phyloP scores from a whole-genome alignment of 148 eudicot genomes.

The Fallopia convolvulus region DNA sequence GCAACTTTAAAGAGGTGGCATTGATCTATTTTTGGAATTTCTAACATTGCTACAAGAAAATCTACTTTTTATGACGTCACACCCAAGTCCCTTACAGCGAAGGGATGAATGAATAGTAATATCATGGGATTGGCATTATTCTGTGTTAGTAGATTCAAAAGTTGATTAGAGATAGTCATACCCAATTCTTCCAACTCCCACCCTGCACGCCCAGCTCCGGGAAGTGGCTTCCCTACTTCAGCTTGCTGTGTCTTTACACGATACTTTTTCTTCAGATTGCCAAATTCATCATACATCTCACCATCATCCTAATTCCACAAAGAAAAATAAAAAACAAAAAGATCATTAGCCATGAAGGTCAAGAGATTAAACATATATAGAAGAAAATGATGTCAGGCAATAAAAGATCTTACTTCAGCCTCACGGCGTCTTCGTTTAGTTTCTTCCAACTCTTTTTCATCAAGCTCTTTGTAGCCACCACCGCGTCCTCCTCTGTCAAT shows the following conservation, averaged over 20 bases:
- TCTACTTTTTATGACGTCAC: background rate
- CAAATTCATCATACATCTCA: constrained; percentile 97
- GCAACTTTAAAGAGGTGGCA: background rate
- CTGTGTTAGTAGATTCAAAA: background rate
- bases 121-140: background rate
- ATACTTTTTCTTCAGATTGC: constrained; percentile 87
- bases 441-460: constrained; percentile 93
- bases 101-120: background rate
- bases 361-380: background rate
- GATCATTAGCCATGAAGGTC: background rate
- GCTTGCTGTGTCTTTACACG: constrained; percentile 71
- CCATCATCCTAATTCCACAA: constrained; percentile 69
- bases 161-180: constrained; percentile 16
- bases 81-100: background rate
- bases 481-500: constrained; percentile 86
- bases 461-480: constrained; percentile 98
- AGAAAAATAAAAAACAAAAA: background rate
- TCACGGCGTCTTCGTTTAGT: constrained; percentile 78
- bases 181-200: constrained; percentile 96
- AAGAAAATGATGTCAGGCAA: background rate
- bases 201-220: constrained; percentile 92
- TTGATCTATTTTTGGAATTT: background rate
- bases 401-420: constrained; percentile 54
- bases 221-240: constrained; percentile 50
- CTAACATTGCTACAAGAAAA: background rate